These are phyloP conservation scores for Chrysanthemum makinoi DNA, from an alignment of 129 eudicot species.

Conservation along the genomic window DNA sequence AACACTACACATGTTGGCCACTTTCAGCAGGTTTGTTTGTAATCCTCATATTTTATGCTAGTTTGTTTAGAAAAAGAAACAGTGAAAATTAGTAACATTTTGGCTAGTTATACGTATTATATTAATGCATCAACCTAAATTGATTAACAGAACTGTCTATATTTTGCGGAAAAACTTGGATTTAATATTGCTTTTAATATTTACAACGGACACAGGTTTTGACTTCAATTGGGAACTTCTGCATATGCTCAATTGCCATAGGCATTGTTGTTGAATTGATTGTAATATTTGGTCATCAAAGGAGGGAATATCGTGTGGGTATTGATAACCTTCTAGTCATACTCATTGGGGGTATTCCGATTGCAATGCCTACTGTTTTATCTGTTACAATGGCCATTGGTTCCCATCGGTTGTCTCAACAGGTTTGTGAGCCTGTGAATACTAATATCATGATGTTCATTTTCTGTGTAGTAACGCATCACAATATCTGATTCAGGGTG, in stretches of 20 bases:
- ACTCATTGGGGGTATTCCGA: constrained; percentile 61
- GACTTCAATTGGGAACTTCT: constrained; percentile 57
- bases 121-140: too few relatives aligned
- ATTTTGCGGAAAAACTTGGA: not conserved
- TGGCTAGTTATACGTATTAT: too few relatives aligned
- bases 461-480: constrained; percentile 1
- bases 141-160: too few relatives aligned
- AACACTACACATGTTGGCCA: constrained; percentile 54
- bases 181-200: not conserved
- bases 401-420: constrained; percentile 56
- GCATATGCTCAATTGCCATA: constrained; percentile 56
- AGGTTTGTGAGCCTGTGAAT: constrained; percentile 24
- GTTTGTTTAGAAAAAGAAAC: not conserved
- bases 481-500: constrained; percentile 33
- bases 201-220: constrained; percentile 36
- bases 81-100: too few relatives aligned
- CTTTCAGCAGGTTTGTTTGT: constrained; percentile 39
- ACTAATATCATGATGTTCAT: constrained; percentile 6
- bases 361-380: constrained; percentile 59
- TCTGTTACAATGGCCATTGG: constrained; percentile 65
- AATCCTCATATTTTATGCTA: not conserved
- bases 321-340: constrained; percentile 55
- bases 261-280: constrained; percentile 48
- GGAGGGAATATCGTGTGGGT: constrained; percentile 38
- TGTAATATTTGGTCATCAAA: constrained; percentile 34